A percentile compares a stretch with the other conserved stretches of the same genome.
These are phyloP conservation scores for Lomentospora prolificans DNA, from an alignment of 2,329 filamentous ascomycete genomes.

Conservation along the genomic window DNA sequence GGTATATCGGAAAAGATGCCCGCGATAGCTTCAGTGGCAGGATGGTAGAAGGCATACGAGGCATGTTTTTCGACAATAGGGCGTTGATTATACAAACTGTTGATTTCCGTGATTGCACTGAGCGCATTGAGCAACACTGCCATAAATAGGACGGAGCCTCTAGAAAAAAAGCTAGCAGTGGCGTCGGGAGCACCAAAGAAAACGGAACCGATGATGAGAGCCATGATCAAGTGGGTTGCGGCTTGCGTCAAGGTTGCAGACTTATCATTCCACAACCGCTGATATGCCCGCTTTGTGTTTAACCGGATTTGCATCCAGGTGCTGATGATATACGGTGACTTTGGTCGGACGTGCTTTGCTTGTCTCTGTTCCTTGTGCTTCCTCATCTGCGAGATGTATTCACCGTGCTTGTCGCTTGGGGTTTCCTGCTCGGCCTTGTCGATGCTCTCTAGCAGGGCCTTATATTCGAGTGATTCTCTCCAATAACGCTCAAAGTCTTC, in stretches of 20 bases:
- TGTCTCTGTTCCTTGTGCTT: conserved; percentile 40
- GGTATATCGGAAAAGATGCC: conserved; percentile 46
- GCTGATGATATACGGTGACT: conserved; percentile 49
- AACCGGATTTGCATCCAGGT: conserved; percentile 42
- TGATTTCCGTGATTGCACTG: conserved; percentile 45
- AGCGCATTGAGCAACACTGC: conserved; percentile 51
- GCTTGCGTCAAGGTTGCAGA: conserved; percentile 35
- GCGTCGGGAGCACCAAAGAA: conserved; percentile 43
- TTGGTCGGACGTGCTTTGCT: conserved; percentile 39
- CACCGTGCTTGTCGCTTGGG: conserved; percentile 28
- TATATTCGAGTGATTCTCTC: conserved; percentile 34
- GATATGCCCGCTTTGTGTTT: conserved; percentile 40
- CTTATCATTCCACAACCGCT: conserved; percentile 42
- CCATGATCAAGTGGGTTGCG: conserved; percentile 41
- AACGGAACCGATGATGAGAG: conserved; percentile 51
- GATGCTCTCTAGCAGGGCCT: conserved; percentile 35
- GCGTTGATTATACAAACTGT: conserved; percentile 30
- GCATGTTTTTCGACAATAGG: conserved; percentile 40
- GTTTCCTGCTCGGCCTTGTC: conserved; percentile 36
- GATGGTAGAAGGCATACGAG: conserved; percentile 41
- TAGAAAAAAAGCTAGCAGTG: conserved; percentile 41
- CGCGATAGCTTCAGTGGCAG: conserved; percentile 42
- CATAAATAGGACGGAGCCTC: conserved; percentile 49
- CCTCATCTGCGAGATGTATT: conserved; percentile 29
- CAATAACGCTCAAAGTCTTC: conserved; percentile 54